phyloP scores from a whole-genome alignment of 768 basidiomycete species.

The Termitomyces bulborhizus region DNA sequence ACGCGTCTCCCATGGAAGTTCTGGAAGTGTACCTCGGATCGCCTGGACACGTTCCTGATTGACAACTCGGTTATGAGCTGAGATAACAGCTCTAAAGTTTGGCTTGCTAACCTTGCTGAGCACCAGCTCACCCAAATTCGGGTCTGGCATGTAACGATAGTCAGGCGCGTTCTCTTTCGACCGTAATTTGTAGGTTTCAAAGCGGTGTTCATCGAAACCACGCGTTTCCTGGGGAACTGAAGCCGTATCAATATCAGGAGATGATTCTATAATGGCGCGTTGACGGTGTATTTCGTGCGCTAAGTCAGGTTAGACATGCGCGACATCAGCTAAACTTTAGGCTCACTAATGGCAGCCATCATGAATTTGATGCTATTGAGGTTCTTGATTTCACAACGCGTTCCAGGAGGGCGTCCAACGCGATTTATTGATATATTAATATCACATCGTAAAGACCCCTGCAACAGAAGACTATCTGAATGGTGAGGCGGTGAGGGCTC shows the following conservation, averaged over 20 bases:
- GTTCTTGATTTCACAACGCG: conserved; percentile 95
- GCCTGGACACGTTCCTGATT: conserved; percentile 56
- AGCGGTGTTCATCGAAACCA: conserved; percentile 78
- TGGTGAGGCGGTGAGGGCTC: neutral
- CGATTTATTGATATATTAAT: conserved; percentile 91
- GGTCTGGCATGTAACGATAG: conserved; percentile 97
- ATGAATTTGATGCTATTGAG: conserved; percentile 88
- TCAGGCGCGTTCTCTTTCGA: conserved; percentile 94
- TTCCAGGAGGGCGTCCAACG: conserved; percentile 56
- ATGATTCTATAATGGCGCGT: conserved; percentile 41
- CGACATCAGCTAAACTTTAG: neutral
- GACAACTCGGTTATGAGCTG: neutral
- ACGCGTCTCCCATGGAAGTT: conserved; percentile 64
- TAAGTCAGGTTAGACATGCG: conserved; percentile 20
- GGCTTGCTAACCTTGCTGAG: conserved; percentile 38
- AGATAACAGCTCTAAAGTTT: neutral
- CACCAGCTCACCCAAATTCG: conserved; percentile 76
- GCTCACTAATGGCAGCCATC: conserved; percentile 76
- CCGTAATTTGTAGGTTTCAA: conserved; percentile 76
- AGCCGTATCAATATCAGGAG: conserved; percentile 23
- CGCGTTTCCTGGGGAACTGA: conserved; percentile 80
- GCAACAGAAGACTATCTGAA: neutral
- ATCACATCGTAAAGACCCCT: conserved; percentile 95
- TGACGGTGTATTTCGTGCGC: conserved; percentile 83
- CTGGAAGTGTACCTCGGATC: conserved; percentile 55